Evolutionary conservation across 2,329 filamentous ascomycete species (phyloP).

Genomic region (Talaromyces amestolkiae): DNA sequence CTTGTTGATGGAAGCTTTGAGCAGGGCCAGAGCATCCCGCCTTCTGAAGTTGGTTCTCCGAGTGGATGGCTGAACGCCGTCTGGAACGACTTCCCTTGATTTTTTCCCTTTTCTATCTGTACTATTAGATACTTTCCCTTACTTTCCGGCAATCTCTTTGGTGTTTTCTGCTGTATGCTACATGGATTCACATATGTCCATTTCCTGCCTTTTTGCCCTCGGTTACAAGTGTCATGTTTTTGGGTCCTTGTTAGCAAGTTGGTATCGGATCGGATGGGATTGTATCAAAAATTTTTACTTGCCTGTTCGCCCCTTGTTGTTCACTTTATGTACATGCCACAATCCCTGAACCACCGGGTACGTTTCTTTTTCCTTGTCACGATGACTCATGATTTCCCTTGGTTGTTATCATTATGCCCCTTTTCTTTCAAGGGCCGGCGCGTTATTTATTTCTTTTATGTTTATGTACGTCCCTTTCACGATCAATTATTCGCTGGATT

Average conservation of each 20-base stretch:
- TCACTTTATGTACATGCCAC: slow-evolving; percentile 1
- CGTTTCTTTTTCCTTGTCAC: not conserved
- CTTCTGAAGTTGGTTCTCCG: slow-evolving; percentile 33
- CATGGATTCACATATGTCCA: not conserved
- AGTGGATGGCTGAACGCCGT: slow-evolving; percentile 38
- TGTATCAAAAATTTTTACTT: not conserved
- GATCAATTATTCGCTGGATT: not conserved
- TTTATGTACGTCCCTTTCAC: not conserved
- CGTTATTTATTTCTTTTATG: not conserved
- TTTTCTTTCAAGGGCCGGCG: not conserved
- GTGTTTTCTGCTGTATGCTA: not conserved
- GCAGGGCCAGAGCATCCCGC: slow-evolving; percentile 28
- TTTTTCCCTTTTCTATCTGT: not conserved
- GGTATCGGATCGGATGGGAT: not conserved
- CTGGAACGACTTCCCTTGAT: slow-evolving; percentile 28
- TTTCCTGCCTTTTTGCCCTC: not conserved
- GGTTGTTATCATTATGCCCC: not conserved
- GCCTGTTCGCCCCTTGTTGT: not conserved
- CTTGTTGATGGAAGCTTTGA: slow-evolving; percentile 36
- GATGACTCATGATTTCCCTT: not conserved
- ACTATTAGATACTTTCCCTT: slow-evolving; percentile 3
- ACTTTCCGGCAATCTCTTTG: not conserved
- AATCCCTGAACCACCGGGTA: not conserved
- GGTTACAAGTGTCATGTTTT: not conserved
- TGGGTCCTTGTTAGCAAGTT: not conserved